phyloP scores from a whole-genome alignment of 1,284 basidiomycete genomes.

The Ganoderma lingzhi region DNA sequence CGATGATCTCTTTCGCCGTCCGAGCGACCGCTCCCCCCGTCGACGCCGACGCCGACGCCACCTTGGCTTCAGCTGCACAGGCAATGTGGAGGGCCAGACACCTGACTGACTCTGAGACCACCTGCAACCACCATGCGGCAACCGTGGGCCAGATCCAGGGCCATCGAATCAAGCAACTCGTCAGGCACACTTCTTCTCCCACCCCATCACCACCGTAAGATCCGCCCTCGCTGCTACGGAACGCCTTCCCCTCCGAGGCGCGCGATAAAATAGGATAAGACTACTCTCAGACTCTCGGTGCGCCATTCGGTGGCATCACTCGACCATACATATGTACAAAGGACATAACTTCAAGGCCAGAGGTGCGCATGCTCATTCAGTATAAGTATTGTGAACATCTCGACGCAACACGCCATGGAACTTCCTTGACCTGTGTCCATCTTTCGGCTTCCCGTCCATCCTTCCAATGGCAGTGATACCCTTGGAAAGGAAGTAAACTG shows the following conservation, averaged over 20 bases:
- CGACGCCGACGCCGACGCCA: background rate
- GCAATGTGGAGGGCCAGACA: background rate
- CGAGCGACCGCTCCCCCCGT: background rate
- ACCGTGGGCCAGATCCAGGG: conserved; percentile 17
- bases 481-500: background rate
- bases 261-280: background rate
- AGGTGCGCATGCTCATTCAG: background rate
- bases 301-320: background rate
- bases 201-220: conserved; percentile 14
- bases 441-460: background rate
- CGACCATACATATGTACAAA: background rate
- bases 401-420: background rate
- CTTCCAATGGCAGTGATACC: background rate
- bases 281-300: background rate
- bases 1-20: conserved; percentile 24
- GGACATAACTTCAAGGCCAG: no score
- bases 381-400: background rate
- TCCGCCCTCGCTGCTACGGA: conserved; percentile 28
- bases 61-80: background rate
- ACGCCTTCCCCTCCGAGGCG: conserved; percentile 14
- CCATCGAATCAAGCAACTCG: conserved; percentile 23
- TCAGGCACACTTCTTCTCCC: conserved; percentile 15
- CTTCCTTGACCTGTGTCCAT: background rate
- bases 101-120: background rate
- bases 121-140: conserved; percentile 3